These are phyloP conservation scores for Colletotrichum costaricense DNA, from an alignment of 2,329 filamentous ascomycete genomes.

Conservation along the genomic window DNA sequence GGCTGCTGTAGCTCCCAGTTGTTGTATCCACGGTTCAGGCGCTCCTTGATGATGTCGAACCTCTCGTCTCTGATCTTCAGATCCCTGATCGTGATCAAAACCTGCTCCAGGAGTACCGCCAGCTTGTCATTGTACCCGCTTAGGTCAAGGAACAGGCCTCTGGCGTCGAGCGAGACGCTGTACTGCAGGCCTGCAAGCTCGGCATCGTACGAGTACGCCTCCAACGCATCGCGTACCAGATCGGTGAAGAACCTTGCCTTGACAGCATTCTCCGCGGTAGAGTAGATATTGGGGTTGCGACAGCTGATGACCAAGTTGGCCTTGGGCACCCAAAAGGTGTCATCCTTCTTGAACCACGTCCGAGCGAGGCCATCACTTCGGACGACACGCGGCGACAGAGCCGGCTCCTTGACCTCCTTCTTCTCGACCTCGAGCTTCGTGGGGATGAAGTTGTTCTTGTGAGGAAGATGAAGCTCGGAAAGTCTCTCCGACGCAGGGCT, in stretches of 20 bases:
- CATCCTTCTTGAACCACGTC: conserved; percentile 98
- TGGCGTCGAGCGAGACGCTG: conserved; percentile 76
- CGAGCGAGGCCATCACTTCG: conserved; percentile 84
- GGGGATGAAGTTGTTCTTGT: conserved; percentile 96
- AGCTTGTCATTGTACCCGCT: conserved; percentile 98
- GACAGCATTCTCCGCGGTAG: conserved; percentile 81
- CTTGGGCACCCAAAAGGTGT: conserved; percentile 98
- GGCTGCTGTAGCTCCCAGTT: conserved; percentile 92
- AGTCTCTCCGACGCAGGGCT: conserved; percentile 70
- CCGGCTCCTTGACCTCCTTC: conserved; percentile 83
- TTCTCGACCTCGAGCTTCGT: conserved; percentile 94
- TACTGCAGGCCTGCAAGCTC: conserved; percentile 92
- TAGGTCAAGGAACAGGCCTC: conserved; percentile 82
- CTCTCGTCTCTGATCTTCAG: conserved; percentile 86
- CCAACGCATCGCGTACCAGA: conserved; percentile 87
- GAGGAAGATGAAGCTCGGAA: conserved; percentile 83
- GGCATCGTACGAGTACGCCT: conserved; percentile 95
- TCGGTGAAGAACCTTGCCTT: conserved; percentile 86
- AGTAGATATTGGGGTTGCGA: conserved; percentile 81
- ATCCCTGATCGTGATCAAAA: conserved; percentile 85
- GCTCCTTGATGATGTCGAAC: conserved; percentile 92
- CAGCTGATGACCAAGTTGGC: conserved; percentile 87
- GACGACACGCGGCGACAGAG: conserved; percentile 81
- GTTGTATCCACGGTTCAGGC: conserved; percentile 78
- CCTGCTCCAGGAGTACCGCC: conserved; percentile 88